A percentile compares a stretch with the other conserved stretches of the same genome.
Evolutionary conservation across 345 rosid species (phyloP).

Genomic region (Gynandropsis gynandra): DNA sequence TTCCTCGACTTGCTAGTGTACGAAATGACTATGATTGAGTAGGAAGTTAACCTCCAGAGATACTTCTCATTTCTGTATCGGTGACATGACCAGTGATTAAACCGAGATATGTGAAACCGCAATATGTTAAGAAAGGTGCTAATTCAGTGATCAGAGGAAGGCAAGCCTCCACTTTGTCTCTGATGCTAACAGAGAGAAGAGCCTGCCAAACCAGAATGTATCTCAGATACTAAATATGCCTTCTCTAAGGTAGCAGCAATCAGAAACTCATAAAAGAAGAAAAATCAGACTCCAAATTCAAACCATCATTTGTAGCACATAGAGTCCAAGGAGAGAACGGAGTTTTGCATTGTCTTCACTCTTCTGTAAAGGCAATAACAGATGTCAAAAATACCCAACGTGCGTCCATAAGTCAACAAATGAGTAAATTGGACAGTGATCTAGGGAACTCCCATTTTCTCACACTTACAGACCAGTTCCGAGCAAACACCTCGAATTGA

Average conservation of each 20-base stretch:
- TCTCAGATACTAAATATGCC: conserved; percentile 15
- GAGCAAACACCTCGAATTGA: conserved; percentile 43
- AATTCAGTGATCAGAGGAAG: conserved; percentile 39
- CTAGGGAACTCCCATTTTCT: conserved; percentile 7
- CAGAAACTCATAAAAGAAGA: conserved; percentile 6
- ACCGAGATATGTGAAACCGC: conserved; percentile 56
- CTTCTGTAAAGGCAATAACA: conserved; percentile 41
- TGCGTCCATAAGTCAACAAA: conserved; percentile 11
- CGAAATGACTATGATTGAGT: conserved; percentile 7
- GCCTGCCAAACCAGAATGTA: conserved; percentile 45
- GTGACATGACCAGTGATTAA: conserved; percentile 57
- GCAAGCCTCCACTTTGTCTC: conserved; percentile 28
- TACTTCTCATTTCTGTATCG: conserved; percentile 31
- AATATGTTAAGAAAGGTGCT: conserved; percentile 41
- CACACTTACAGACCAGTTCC: conserved; percentile 50
- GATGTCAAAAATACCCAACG: conserved; percentile 13
- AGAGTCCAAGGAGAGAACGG: conserved; percentile 61
- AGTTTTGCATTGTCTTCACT: conserved; percentile 44
- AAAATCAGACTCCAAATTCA: conserved; percentile 24
- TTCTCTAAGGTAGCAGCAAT: conserved; percentile 1
- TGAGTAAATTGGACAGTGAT: conserved; percentile 13
- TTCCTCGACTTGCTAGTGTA: conserved; percentile 8
- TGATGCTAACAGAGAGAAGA: conserved; percentile 47
- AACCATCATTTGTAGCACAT: conserved; percentile 67
- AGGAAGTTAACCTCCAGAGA: conserved; percentile 42